Evolutionary conservation across 1,284 basidiomycete species (phyloP).

Genomic region (Irpex sp.): DNA sequence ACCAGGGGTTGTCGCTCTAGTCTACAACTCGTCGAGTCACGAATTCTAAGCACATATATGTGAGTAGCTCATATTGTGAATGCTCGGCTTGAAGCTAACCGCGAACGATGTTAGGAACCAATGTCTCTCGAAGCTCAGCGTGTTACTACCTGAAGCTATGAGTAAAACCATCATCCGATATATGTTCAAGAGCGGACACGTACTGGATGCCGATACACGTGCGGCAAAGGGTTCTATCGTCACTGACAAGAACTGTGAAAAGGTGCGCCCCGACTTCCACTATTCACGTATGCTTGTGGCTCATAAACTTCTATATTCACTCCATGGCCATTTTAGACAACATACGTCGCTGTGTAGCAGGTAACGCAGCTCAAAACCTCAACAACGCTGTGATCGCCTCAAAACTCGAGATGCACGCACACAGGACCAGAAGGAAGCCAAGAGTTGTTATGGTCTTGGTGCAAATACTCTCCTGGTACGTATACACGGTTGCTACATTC

Average conservation of each 20-base stretch:
- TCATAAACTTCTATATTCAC: constrained; percentile 68
- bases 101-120: constrained; percentile 68
- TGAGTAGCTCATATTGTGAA: constrained; percentile 12
- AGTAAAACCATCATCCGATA: constrained; percentile 98
- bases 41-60: constrained; percentile 34
- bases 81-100: neutral
- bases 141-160: constrained; percentile 67
- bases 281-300: constrained; percentile 27
- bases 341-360: constrained; percentile 97
- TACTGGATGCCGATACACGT: constrained; percentile 95
- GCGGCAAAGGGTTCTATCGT: constrained; percentile 92
- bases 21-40: constrained; percentile 28
- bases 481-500: constrained; percentile 17
- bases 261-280: neutral
- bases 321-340: constrained; percentile 52
- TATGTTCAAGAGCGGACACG: constrained; percentile 89
- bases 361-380: constrained; percentile 92
- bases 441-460: constrained; percentile 92
- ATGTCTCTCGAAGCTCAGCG: constrained; percentile 68
- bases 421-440: constrained; percentile 84
- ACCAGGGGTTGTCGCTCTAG: constrained; percentile 14
- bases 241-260: constrained; percentile 72
- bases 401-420: constrained; percentile 87
- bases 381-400: constrained; percentile 77
- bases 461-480: constrained; percentile 78